phyloP scores from a whole-genome alignment of 208 protist species.

The Leishmania arabica region DNA sequence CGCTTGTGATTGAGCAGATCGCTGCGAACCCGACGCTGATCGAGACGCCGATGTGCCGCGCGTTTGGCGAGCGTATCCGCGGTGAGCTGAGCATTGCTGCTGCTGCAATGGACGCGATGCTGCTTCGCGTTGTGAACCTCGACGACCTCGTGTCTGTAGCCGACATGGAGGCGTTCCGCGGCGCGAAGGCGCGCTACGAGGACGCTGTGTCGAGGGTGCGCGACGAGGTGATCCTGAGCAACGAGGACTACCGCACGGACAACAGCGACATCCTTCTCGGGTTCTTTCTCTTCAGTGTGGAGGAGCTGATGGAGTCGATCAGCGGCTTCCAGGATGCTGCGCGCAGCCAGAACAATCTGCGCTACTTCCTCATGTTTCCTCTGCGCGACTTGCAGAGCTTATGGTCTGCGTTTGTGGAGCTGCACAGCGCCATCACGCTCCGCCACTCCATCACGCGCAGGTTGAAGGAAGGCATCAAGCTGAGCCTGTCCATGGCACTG shows the following conservation, averaged over 20 bases:
- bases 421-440: constrained; percentile 44
- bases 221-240: constrained; percentile 81
- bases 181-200: constrained; percentile 57
- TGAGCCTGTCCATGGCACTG: constrained; percentile 69
- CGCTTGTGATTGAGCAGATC: constrained; percentile 78
- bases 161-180: constrained; percentile 61
- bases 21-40: constrained; percentile 55
- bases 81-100: constrained; percentile 58
- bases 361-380: constrained; percentile 53
- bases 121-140: constrained; percentile 73
- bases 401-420: constrained; percentile 39
- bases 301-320: constrained; percentile 77
- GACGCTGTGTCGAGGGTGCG: constrained; percentile 72
- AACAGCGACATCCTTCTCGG: constrained; percentile 83
- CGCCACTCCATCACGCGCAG: constrained; percentile 72
- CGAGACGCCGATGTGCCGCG: constrained; percentile 71
- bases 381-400: constrained; percentile 65
- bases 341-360: constrained; percentile 46
- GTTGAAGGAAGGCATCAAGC: constrained; percentile 85
- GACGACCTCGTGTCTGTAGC: constrained; percentile 49
- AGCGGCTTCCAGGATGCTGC: constrained; percentile 52
- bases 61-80: constrained; percentile 60
- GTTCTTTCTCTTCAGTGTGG: constrained; percentile 84
- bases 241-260: constrained; percentile 79
- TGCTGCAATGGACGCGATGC: constrained; percentile 76